Evolutionary conservation across 306 rosid genomes (phyloP).

Genomic region (Cicer bijugum): DNA sequence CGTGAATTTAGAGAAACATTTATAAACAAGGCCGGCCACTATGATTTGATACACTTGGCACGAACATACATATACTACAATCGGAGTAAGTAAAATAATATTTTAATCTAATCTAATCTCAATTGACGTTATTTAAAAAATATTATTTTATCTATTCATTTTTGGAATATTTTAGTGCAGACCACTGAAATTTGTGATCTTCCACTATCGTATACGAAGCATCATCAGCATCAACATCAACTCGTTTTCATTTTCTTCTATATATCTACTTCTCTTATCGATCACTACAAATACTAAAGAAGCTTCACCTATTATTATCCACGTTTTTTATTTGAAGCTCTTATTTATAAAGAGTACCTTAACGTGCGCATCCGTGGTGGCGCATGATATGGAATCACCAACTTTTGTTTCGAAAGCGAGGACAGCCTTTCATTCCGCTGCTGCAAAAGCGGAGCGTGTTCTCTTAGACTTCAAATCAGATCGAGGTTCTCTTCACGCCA

Average conservation of each 20-base stretch:
- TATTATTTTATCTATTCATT: neutral
- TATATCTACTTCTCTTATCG: neutral
- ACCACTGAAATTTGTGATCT: conserved; percentile 37
- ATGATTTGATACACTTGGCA: neutral
- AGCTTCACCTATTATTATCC: neutral
- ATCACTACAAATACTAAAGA: conserved; percentile 13
- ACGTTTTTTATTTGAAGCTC: neutral
- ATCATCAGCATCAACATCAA: neutral
- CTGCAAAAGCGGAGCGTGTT: conserved; percentile 98
- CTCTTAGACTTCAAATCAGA: conserved; percentile 80
- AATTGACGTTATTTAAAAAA: neutral
- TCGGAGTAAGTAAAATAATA: neutral
- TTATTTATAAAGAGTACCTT: neutral
- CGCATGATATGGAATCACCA: conserved; percentile 72
- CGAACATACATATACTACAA: neutral
- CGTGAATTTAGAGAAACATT: neutral
- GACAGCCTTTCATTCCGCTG: conserved; percentile 95
- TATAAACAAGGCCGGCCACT: conserved; percentile 35
- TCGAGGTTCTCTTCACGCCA: conserved; percentile 62
- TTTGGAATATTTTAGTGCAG: conserved; percentile 21
- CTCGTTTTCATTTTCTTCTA: neutral
- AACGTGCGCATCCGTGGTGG: conserved; percentile 46
- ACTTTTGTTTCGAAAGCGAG: conserved; percentile 93
- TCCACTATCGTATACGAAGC: conserved; percentile 39
- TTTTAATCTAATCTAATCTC: neutral